Percentiles rank a stretch among this genome's conserved stretches.
These are phyloP conservation scores for Ampelocalamus luodianensis DNA, from an alignment of 176 grass and related monocot species.

Conservation along the genomic window DNA sequence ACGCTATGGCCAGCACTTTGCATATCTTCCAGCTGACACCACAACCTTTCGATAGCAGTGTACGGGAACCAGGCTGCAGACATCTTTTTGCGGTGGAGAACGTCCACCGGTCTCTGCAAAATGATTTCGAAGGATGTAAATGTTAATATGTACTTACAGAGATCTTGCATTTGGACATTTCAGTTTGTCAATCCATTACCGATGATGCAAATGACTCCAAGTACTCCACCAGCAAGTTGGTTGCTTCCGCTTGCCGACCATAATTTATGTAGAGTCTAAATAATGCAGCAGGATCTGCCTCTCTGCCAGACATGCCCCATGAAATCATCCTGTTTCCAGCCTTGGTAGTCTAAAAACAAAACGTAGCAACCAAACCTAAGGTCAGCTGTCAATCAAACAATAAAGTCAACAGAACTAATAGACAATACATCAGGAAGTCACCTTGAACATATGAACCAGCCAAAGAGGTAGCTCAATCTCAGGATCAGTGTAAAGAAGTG, in stretches of 20 bases:
- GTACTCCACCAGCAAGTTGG: slow-evolving; percentile 88
- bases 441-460: slow-evolving; percentile 99
- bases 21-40: slow-evolving; percentile 83
- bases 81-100: slow-evolving; percentile 89
- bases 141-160: not conserved
- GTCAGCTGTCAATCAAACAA: slow-evolving; percentile 16
- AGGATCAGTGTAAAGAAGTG: slow-evolving; percentile 88
- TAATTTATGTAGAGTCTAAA: slow-evolving; percentile 94
- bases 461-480: slow-evolving; percentile 95
- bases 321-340: slow-evolving; percentile 61
- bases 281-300: slow-evolving; percentile 83
- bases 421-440: slow-evolving; percentile 38
- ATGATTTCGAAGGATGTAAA: slow-evolving; percentile 32
- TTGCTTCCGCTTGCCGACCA: slow-evolving; percentile 69
- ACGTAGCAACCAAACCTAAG: slow-evolving; percentile 8
- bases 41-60: slow-evolving; percentile 65
- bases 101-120: slow-evolving; percentile 66
- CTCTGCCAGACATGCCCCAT: slow-evolving; percentile 88
- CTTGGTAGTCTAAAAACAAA: slow-evolving; percentile 43
- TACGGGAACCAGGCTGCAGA: slow-evolving; percentile 84
- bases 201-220: slow-evolving; percentile 71
- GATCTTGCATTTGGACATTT: slow-evolving; percentile 7
- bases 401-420: not conserved
- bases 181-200: slow-evolving; percentile 49
- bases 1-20: slow-evolving; percentile 59